Evolutionary conservation across 2,329 filamentous ascomycete species (phyloP).

Genomic region (Cladophialophora carrionii): DNA sequence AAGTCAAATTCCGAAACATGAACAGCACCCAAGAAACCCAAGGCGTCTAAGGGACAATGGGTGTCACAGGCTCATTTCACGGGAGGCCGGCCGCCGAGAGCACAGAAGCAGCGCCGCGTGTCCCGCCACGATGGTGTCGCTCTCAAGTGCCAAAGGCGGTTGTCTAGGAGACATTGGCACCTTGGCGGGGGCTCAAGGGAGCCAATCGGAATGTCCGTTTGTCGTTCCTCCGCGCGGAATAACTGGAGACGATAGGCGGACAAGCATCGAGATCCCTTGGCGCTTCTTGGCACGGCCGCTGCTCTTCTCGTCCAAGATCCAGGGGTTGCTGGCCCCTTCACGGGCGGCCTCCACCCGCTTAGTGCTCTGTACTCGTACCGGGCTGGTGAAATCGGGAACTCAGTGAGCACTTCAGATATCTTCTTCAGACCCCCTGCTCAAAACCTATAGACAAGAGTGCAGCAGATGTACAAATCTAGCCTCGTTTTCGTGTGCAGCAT

Average conservation of each 20-base stretch:
- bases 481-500: neutral
- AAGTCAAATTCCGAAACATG: neutral
- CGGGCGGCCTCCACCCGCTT: too few species aligned
- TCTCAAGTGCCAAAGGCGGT: slow-evolving; percentile 6
- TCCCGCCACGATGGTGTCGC: slow-evolving; percentile 6
- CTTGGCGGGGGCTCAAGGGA: neutral
- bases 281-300: slow-evolving; percentile 8
- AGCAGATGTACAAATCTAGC: neutral
- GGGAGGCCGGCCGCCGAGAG: neutral
- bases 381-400: neutral
- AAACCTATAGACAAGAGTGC: neutral
- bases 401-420: neutral
- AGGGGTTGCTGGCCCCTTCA: neutral
- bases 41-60: slow-evolving; percentile 5
- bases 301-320: neutral
- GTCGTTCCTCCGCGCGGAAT: slow-evolving; percentile 7
- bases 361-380: too few species aligned
- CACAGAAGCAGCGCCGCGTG: slow-evolving; percentile 2
- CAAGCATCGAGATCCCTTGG: slow-evolving; percentile 5
- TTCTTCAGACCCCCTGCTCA: neutral
- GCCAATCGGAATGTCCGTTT: neutral
- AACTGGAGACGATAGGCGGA: slow-evolving; percentile 17
- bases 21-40: slow-evolving; percentile 1
- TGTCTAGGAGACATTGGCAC: slow-evolving; percentile 8
- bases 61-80: neutral